These are phyloP conservation scores for Cryptomeria japonica DNA, from an alignment of 75 land plant species.

Conservation along the genomic window DNA sequence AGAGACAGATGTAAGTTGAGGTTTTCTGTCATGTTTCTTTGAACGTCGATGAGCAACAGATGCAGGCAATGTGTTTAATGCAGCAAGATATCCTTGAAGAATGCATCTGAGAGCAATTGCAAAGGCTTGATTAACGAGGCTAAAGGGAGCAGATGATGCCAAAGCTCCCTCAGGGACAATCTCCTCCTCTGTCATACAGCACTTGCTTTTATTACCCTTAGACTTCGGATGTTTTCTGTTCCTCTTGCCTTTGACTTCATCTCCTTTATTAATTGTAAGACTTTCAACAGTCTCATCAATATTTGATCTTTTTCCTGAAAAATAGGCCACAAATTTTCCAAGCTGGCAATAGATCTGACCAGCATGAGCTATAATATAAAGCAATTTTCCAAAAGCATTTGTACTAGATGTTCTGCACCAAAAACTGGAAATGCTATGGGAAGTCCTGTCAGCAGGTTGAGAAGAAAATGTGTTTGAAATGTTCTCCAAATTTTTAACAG, in stretches of 20 bases:
- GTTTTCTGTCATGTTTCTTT: conserved; percentile 11
- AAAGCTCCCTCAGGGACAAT: background rate
- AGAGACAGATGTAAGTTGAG: background rate
- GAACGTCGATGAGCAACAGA: conserved; percentile 58
- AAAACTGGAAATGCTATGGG: conserved; percentile 57
- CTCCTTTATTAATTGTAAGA: background rate
- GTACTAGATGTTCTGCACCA: conserved; percentile 80
- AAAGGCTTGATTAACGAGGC: conserved; percentile 93
- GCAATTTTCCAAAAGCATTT: conserved; percentile 68
- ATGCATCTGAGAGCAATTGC: conserved; percentile 77
- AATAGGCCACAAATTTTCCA: conserved; percentile 69
- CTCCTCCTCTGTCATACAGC: background rate
- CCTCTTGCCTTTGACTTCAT: conserved; percentile 8
- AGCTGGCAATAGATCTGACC: conserved; percentile 68
- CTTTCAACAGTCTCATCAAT: conserved; percentile 16
- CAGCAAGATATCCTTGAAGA: conserved; percentile 71
- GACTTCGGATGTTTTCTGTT: background rate
- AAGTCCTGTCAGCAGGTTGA: conserved; percentile 70
- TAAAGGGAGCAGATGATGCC: conserved; percentile 30
- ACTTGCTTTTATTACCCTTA: background rate
- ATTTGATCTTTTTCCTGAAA: conserved; percentile 19
- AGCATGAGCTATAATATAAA: conserved; percentile 50
- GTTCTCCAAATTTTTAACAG: conserved; percentile 54
- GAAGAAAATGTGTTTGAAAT: conserved; percentile 52
- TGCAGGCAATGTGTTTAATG: conserved; percentile 67